Evolutionary conservation across 176 grass and related monocot species (phyloP).

Genomic region (Urochloa ruziziensis): DNA sequence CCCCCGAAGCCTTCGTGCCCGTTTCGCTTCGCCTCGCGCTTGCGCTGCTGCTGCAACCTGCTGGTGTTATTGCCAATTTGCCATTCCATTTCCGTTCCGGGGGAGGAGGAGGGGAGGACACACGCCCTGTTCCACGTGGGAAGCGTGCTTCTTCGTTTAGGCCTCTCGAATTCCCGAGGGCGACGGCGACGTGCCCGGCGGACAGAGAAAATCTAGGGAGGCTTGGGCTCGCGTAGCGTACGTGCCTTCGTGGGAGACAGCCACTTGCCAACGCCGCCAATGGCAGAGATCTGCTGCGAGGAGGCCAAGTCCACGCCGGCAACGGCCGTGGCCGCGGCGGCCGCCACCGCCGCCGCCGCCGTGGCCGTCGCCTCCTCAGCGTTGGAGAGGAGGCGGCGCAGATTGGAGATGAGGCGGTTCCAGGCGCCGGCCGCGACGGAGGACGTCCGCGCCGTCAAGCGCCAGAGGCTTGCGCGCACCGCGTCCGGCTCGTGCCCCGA

Average conservation of each 20-base stretch:
- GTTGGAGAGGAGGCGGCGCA: constrained; percentile 45
- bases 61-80: not conserved
- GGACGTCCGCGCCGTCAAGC: constrained; percentile 25
- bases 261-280: not conserved
- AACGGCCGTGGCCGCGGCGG: constrained; percentile 11
- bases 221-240: not conserved
- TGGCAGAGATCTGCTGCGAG: constrained; percentile 78
- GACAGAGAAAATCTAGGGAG: not conserved
- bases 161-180: not conserved
- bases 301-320: constrained; percentile 48
- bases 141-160: constrained; percentile 11
- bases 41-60: not conserved
- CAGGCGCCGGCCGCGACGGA: constrained; percentile 31
- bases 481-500: constrained; percentile 8
- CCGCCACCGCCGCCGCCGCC: not conserved
- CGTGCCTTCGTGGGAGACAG: not conserved
- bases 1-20: constrained; percentile 15
- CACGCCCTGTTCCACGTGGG: not conserved
- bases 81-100: not conserved
- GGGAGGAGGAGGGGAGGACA: not conserved
- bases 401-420: constrained; percentile 44
- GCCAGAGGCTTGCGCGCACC: constrained; percentile 29
- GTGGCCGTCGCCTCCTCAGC: constrained; percentile 41
- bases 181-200: constrained; percentile 22
- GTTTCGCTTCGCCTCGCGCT: constrained; percentile 29